These are phyloP conservation scores for Penicillium crystallinum DNA, from an alignment of 495 filamentous ascomycete genomes.

Conservation along the genomic window DNA sequence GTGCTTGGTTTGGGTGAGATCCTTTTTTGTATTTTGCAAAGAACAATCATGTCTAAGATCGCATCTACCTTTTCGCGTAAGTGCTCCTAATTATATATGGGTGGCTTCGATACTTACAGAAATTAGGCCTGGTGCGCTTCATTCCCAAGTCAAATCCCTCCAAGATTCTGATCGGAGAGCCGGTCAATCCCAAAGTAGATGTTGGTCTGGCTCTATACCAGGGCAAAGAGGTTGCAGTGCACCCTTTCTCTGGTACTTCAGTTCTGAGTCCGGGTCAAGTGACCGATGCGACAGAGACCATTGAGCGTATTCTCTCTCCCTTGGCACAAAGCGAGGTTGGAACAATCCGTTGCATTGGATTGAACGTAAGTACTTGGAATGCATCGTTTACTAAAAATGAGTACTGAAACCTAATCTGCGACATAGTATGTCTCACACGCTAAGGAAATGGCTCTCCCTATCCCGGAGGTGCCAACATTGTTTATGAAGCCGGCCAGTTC, in stretches of 20 bases:
- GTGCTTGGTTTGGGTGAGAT: background rate
- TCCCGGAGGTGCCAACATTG: slow-evolving; percentile 69
- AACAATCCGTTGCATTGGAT: slow-evolving; percentile 64
- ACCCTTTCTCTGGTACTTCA: slow-evolving; percentile 51
- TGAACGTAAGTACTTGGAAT: slow-evolving; percentile 50
- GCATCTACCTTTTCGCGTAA: slow-evolving; percentile 43
- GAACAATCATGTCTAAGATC: slow-evolving; percentile 34
- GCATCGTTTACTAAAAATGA: background rate
- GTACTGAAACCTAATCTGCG: background rate
- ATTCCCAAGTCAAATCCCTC: slow-evolving; percentile 46
- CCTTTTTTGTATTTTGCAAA: background rate
- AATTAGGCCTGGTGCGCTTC: slow-evolving; percentile 55
- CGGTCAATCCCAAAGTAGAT: slow-evolving; percentile 46
- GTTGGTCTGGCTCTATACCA: slow-evolving; percentile 51
- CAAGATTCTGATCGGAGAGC: slow-evolving; percentile 54
- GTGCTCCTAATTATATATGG: background rate
- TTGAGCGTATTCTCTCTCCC: slow-evolving; percentile 52
- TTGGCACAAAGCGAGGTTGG: slow-evolving; percentile 41
- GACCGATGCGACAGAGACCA: slow-evolving; percentile 44
- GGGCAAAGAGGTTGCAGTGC: slow-evolving; percentile 50
- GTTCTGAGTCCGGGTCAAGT: slow-evolving; percentile 47
- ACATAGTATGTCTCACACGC: slow-evolving; percentile 67
- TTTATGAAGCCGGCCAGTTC: slow-evolving; percentile 78
- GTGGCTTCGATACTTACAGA: slow-evolving; percentile 4
- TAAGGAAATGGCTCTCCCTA: slow-evolving; percentile 63